Evolutionary conservation across 2,329 filamentous ascomycete species (phyloP).

Genomic region (Monosporascus sp.): DNA sequence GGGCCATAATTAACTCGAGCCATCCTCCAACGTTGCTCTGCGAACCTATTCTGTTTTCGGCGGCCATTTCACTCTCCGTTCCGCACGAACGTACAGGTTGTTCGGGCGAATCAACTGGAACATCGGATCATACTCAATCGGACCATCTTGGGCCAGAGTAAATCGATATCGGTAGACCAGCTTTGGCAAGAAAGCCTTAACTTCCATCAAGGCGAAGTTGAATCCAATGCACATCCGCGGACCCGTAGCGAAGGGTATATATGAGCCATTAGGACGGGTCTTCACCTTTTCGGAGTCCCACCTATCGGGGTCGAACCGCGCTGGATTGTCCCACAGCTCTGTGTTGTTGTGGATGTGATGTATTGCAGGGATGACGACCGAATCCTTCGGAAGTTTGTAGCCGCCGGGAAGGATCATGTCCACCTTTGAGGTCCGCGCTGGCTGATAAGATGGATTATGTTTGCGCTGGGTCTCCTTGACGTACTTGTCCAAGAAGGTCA

Average conservation of each 20-base stretch:
- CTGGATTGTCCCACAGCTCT: constrained; percentile 51
- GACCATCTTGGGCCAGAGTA: constrained; percentile 40
- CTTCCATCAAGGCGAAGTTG: constrained; percentile 58
- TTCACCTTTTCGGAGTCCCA: constrained; percentile 53
- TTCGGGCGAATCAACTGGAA: constrained; percentile 53
- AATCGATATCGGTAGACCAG: constrained; percentile 56
- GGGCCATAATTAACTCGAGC: no score
- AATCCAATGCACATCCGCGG: constrained; percentile 57
- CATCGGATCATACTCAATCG: constrained; percentile 53
- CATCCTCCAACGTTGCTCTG: no score
- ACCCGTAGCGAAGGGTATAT: constrained; percentile 55
- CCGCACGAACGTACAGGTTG: constrained; percentile 48
- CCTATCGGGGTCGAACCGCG: constrained; percentile 52
- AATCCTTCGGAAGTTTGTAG: constrained; percentile 47
- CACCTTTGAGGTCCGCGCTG: constrained; percentile 49
- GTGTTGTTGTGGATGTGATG: constrained; percentile 50
- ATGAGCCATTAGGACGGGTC: constrained; percentile 44
- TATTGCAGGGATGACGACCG: constrained; percentile 49
- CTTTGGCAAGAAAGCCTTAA: constrained; percentile 55
- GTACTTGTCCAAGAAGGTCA: constrained; percentile 50
- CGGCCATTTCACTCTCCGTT: constrained; percentile 45
- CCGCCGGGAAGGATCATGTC: constrained; percentile 56
- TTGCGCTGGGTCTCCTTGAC: constrained; percentile 56
- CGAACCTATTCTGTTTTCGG: constrained; percentile 9
- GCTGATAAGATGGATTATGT: constrained; percentile 58